Evolutionary conservation across 768 basidiomycete species (phyloP).

Genomic region (Russula griseocarnosa): DNA sequence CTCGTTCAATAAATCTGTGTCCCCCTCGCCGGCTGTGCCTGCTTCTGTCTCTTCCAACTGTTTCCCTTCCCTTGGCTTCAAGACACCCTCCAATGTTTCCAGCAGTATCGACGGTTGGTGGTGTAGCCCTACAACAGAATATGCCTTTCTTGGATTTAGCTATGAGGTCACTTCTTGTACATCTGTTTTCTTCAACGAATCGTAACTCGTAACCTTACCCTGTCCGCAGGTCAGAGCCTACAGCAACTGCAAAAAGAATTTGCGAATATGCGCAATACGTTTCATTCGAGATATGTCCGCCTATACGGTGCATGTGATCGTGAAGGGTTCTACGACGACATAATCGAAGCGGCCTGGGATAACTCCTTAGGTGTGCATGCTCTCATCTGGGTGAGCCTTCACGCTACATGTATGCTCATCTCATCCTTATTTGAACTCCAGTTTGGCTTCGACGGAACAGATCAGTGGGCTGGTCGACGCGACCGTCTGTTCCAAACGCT

Average conservation of each 20-base stretch:
- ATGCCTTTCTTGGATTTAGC: constrained; percentile 73
- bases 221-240: constrained; percentile 51
- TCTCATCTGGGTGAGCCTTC: constrained; percentile 59
- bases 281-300: constrained; percentile 63
- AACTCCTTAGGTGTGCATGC: constrained; percentile 69
- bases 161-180: constrained; percentile 66
- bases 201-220: constrained; percentile 9
- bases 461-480: constrained; percentile 32
- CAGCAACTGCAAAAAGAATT: constrained; percentile 53
- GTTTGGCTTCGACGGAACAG: constrained; percentile 34
- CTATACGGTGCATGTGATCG: constrained; percentile 43
- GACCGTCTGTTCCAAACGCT: constrained; percentile 32
- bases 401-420: neutral
- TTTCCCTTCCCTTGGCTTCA: constrained; percentile 45
- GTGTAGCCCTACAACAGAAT: constrained; percentile 62
- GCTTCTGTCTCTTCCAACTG: constrained; percentile 28
- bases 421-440: constrained; percentile 8
- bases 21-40: neutral
- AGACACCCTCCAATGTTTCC: constrained; percentile 52
- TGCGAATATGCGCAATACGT: constrained; percentile 52
- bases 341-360: constrained; percentile 65
- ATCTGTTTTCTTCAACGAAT: constrained; percentile 26
- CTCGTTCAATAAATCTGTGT: neutral
- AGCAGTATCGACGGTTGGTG: constrained; percentile 37
- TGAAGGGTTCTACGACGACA: constrained; percentile 47